Evolutionary conservation across 2,329 filamentous ascomycete genomes (phyloP).

Genomic region (Microthyrium microscopicum): DNA sequence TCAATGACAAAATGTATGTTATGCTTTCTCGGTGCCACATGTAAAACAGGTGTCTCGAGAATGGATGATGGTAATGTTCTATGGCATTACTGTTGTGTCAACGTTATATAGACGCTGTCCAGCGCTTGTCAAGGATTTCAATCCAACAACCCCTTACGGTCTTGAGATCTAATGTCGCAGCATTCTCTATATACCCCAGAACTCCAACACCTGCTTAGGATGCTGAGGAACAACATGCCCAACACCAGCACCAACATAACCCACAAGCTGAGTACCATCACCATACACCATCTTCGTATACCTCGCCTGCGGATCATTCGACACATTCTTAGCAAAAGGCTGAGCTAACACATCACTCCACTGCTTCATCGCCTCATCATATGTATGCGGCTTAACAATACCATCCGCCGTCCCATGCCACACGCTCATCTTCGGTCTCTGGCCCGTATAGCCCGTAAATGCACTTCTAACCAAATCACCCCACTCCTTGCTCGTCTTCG

Average conservation of each 20-base stretch:
- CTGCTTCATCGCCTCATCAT: slow-evolving; percentile 7
- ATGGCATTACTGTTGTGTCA: no score
- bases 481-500: slow-evolving; percentile 2
- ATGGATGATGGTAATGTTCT: no score
- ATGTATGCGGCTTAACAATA: slow-evolving; percentile 1
- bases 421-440: slow-evolving; percentile 19
- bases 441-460: slow-evolving; percentile 16
- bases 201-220: no score
- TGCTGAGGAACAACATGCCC: no score
- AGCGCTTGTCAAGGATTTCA: no score
- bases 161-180: no score
- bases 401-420: slow-evolving; percentile 21
- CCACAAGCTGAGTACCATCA: slow-evolving; percentile 5
- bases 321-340: background rate
- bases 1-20: no score
- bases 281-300: slow-evolving; percentile 3
- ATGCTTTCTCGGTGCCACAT: no score
- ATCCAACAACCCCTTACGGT: no score
- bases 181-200: no score
- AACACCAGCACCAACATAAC: background rate
- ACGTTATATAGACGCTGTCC: no score
- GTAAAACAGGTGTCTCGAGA: no score
- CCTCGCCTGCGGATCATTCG: slow-evolving; percentile 1
- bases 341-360: slow-evolving; percentile 5
- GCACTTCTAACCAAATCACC: slow-evolving; percentile 2